Evolutionary conservation across 805 yeast species (phyloP), one percentile per base, ranked within the genome.

Genomic region (Wickerhamomyces sydowiorum): DNA sequence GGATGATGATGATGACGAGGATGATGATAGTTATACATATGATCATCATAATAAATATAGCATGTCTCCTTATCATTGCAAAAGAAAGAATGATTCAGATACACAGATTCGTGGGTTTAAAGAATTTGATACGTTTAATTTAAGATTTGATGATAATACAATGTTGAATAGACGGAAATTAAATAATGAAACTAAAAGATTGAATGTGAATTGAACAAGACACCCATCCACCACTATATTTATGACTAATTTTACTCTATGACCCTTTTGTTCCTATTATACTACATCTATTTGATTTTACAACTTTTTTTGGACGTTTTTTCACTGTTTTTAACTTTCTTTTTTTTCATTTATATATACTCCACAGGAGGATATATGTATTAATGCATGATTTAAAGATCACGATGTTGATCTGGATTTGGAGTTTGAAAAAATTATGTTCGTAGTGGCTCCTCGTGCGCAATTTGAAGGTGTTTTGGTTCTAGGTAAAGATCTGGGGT

Each of bases 101-200:
- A 7, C 25, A 24, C 18, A 10, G 19, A 17, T n/a, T 10, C 22
- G 14, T 34, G 24, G 41, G 7, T 52, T 56, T 24, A 50, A 49
- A 20, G 48, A 48, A 15, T 43, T 52, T 37, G 50, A 49, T 20
- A 43, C 49, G 1, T 57, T 57, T 46, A 46, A 53, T 24, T 33
- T 57, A 44, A 53, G 44, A n/a, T 42, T 57, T 38, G 60, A 56
- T 23, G 51, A 50, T 5, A 56, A 56, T 32, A 57, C 61, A 1
- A 34, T 57, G 36, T 41, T 57, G 28, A 57, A 47, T 36, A 57
- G 61, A 50, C 48, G 61, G 17, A 57, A 49, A 33, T 19, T 32
- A 13, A 32, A 32, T 20, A 32, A 32, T 17, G 23, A 18, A 27
- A 7, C 30, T 19, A 32, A 20, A 19, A 32, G 8, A 9, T 27